A percentile compares a stretch with the other conserved stretches of the same genome.
Conservation (phyloP, 495 filamentous ascomycete species). For the Aspergillus nanangensis region DNA sequence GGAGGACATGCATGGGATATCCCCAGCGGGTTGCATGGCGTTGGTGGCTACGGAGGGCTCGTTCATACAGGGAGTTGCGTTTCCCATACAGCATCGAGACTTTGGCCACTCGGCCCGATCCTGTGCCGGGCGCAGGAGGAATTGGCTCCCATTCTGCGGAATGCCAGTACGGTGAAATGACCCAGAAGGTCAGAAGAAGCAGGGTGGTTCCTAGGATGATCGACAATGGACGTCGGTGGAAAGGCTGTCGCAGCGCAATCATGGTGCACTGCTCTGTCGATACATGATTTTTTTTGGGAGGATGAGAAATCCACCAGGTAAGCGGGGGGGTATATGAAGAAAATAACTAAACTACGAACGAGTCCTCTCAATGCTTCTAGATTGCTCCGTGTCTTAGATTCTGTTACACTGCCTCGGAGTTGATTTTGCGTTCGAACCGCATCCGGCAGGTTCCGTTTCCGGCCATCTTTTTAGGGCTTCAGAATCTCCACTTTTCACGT, state of each 20-base stretch:
- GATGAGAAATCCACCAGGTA: not conserved
- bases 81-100: constrained; percentile 30
- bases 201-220: not conserved
- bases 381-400: too few species aligned
- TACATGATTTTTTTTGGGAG: too few species aligned
- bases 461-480: too few species aligned
- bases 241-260: not conserved
- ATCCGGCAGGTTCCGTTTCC: too few species aligned
- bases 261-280: not conserved
- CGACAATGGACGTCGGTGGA: not conserved
- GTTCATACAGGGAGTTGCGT: constrained; percentile 29
- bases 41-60: constrained; percentile 34
- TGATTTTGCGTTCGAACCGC: too few species aligned
- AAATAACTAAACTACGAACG: too few species aligned
- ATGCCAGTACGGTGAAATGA: not conserved
- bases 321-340: too few species aligned
- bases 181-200: not conserved
- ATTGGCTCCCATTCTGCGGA: not conserved
- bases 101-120: constrained; percentile 14
- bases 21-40: constrained; percentile 33
- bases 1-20: constrained; percentile 34
- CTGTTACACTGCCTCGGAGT: too few species aligned
- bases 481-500: too few species aligned
- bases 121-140: not conserved
- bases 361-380: too few species aligned